Conservation (phyloP, 441 rosid species). For the Corymbia citriodora region DNA sequence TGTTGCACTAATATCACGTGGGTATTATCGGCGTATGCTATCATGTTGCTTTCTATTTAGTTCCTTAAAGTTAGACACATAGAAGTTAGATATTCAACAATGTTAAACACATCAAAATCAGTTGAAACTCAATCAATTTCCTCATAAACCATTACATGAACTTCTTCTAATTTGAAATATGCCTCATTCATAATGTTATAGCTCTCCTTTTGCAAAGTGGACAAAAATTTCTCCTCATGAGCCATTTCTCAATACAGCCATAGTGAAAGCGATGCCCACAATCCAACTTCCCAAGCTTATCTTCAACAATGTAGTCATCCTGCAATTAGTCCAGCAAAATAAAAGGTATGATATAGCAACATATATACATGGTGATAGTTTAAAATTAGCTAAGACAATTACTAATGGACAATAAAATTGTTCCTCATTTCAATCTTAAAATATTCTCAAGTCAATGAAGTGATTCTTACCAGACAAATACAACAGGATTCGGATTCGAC, state of each 20-base stretch:
- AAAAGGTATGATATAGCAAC: neutral
- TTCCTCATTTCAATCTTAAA: neutral
- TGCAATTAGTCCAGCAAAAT: neutral
- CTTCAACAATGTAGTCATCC: constrained; percentile 31
- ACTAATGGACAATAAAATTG: neutral
- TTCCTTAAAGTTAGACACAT: too few species aligned
- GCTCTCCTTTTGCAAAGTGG: neutral
- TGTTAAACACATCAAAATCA: too few species aligned
- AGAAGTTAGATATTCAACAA: too few species aligned
- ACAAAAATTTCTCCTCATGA: constrained; percentile 16
- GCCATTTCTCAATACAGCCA: constrained; percentile 38
- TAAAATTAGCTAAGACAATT: too few species aligned
- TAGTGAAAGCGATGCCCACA: constrained; percentile 42
- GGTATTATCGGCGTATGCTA: too few species aligned
- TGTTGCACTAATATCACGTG: too few species aligned
- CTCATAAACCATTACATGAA: too few species aligned
- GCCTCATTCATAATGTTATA: neutral
- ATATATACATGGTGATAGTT: too few species aligned
- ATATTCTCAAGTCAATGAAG: neutral
- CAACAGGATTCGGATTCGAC: constrained; percentile 22
- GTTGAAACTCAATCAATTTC: too few species aligned
- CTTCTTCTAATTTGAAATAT: too few species aligned
- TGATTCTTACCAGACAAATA: constrained; percentile 33
- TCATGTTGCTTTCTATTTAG: too few species aligned
- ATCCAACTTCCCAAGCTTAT: constrained; percentile 22